Evolutionary conservation across 2,329 filamentous ascomycete genomes (phyloP), one percentile per base, ranked within the genome.

Genomic region (Leptographium lundbergii): DNA sequence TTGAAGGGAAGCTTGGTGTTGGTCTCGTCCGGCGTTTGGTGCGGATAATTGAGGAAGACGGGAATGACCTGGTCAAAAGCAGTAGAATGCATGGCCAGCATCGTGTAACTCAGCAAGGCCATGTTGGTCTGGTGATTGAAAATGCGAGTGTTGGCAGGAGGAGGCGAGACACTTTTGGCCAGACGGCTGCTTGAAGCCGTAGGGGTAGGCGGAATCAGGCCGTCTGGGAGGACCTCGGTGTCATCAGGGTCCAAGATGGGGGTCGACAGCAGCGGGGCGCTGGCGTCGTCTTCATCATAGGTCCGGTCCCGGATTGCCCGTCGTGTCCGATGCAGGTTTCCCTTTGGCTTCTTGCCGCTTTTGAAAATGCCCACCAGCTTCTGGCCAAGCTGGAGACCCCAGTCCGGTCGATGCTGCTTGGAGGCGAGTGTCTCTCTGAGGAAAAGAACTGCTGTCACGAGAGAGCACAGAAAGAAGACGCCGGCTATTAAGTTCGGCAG

Each of bases 31-130:
- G 76, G 71, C 5, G 77, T 68, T 65, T 84, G 77, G 1, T 71
- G 72, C 0, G 87, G 86, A 63, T 89, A 87, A 71, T 95, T 88
- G 67, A 96, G 80, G 70, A 95, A 95, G 0, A 96, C 89, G 3
- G 91, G 88, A 1, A 97, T 81, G 2, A 92, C 78, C 68, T 95
- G 91, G 71, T 97, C 92, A 68, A 85, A 96, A 0, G 89, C 85
- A 47, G 95, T 84, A 0, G 84, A 85, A 71, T 96, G 91, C 55
- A 95, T 79, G 0, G 90, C 88, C 22, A 97, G 77, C 56, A 94
- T 77, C 1, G 87, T 87, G 71, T 97, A 96, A 0, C 86, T 80
- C 2, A 89, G 62, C 1, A 97, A 77, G 63, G 62, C 68, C 65
- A 65, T 67, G 50, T 62, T 66, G 51, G 66, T 73, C 64, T 66